Evolutionary conservation across 2,329 filamentous ascomycete genomes (phyloP).

Genomic region (Colletotrichum costaricense): DNA sequence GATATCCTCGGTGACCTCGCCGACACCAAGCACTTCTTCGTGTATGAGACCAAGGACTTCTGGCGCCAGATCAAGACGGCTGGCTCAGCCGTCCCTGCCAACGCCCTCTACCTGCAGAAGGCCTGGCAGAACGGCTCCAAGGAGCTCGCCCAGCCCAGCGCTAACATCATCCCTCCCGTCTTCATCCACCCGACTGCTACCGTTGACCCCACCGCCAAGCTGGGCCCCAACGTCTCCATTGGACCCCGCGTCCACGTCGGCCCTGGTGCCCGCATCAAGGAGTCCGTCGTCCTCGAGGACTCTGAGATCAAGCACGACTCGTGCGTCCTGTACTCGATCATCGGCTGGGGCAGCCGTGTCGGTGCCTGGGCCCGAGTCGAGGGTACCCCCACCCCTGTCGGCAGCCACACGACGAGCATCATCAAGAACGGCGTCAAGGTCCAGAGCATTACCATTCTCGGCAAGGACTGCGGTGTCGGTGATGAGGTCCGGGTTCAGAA

Average conservation of each 20-base stretch:
- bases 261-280: constrained; percentile 91
- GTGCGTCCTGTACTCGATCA: constrained; percentile 94
- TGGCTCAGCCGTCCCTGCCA: constrained; percentile 94
- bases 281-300: constrained; percentile 95
- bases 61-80: constrained; percentile 99
- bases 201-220: constrained; percentile 94
- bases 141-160: constrained; percentile 85
- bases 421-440: constrained; percentile 99
- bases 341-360: constrained; percentile 95
- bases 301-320: constrained; percentile 96
- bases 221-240: constrained; percentile 96
- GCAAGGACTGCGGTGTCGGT: constrained; percentile 93
- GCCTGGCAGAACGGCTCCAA: constrained; percentile 85
- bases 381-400: constrained; percentile 88
- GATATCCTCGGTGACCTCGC: constrained; percentile 96
- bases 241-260: constrained; percentile 89
- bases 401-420: constrained; percentile 92
- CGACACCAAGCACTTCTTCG: constrained; percentile 97
- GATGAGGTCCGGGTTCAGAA: constrained; percentile 98
- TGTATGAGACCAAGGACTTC: constrained; percentile 98
- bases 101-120: constrained; percentile 95
- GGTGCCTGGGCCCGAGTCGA: constrained; percentile 99
- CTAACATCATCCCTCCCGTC: constrained; percentile 90
- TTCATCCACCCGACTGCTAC: constrained; percentile 94
- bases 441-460: constrained; percentile 96